Base-by-base conservation (phyloP, 2,329 filamentous ascomycete genomes). In the Triangularia setosa region DNA sequence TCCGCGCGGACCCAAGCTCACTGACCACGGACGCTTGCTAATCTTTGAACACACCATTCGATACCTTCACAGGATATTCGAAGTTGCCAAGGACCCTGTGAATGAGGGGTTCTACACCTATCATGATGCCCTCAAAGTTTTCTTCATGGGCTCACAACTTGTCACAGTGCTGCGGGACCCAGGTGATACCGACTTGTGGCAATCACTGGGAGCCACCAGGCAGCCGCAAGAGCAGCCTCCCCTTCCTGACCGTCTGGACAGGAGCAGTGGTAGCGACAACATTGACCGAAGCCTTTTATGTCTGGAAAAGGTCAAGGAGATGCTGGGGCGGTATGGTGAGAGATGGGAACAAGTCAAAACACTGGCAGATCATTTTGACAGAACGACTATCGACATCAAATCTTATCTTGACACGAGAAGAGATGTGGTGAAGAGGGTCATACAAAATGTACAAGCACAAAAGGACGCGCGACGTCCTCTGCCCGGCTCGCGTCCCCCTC, bases 21-120 rank as follows among this genome's bases (percentile, higher is more conserved):
- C 87, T 3, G 85, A 92, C 55, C 92, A 94, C 73, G 90, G 89
- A 40, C 90, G 92, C 66, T 82, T 88, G 28, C 81, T 96, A 24
- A 91, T 97, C 48, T 96, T 96, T 74, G 92, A 97, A 74, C 89
- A 95, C 72, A 89, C 89, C 68, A 87, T 94, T 69, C 85, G 89
- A n/a, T 97, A 95, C 73, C 85, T 95, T 58, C 84, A 90, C 65
- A 86, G 87, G 65, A 87, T 96, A 67, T 84, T 90, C 70, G 84
- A 87, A 4, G 83, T 92, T 55, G 83, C 90, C 24, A 83, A 84
- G 64, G 82, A 85, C 69, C 75, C 84, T 3, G 77, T 80, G 30
- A 84, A 87, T 65, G 82, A 84, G 16, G 85, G 89, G 4, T 90
- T 94, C 60, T 86, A 95, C 71, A 94, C 91, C 0, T 97, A 93